Evolutionary conservation across 1,284 basidiomycete species (phyloP), one percentile per base, ranked within the genome.

Genomic region (Ceratobasidium sp.): DNA sequence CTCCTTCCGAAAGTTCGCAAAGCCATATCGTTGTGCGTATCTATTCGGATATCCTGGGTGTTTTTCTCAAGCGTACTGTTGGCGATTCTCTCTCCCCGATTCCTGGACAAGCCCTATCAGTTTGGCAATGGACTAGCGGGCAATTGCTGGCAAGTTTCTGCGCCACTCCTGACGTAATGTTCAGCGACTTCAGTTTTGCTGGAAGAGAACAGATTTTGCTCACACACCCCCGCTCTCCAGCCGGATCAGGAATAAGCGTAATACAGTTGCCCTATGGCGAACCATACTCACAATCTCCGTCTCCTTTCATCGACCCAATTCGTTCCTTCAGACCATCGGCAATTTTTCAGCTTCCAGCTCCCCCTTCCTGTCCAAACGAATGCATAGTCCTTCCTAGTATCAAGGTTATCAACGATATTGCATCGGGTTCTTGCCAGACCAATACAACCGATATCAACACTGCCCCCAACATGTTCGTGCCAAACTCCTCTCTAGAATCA

Each of bases 71-170:
- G 9, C 41, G 44, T n/a, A 36, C n/a, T 33, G 11, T 27, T 15
- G 22, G 7, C 9, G 27, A 33, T 27, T n/a, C 41, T 7, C 51
- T 36, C 19, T 19, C 29, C 29, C 11, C n/a, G 24, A n/a, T 31
- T 11, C 17, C 56, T 6, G 17, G 15, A 15, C 67, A 31, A 50
- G 17, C 19, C 29, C 17, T 71, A 36, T 29, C 44, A 1, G 17
- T 71, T n/a, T 71, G 67, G 67, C 41, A 59, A 24, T 71, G 67
- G 67, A 71, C 67, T 4, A 71, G 45, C 24, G 56, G 67, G 19
- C 67, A 60, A 60, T 54, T 24, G 27, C 17, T 71, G 24, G 41
- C 47, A 27, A 47, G 27, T 6, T 36, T 71, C 1, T 24, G 29
- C 6, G n/a, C 54, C 15, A 9, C 41, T 14, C n/a, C n/a, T n/a